Conservation (phyloP, 1,284 basidiomycete genomes). For the Ceraceosorus guamensis region DNA sequence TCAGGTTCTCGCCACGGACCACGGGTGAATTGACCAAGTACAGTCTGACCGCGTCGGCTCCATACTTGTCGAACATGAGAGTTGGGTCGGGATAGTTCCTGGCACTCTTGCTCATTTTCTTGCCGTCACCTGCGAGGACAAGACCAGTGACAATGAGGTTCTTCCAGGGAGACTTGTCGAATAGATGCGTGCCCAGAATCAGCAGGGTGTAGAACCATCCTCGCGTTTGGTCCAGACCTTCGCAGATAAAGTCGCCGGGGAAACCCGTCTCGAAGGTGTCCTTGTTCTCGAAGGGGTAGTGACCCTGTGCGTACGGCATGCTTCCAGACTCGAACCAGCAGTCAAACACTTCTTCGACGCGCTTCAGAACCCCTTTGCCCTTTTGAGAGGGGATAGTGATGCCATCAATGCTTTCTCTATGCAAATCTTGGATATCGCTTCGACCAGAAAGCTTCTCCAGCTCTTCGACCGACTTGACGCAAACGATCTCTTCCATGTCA, state of each 20-base stretch:
- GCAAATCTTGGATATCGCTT: slow-evolving; percentile 80
- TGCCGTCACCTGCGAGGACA: slow-evolving; percentile 93
- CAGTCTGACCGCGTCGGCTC: slow-evolving; percentile 93
- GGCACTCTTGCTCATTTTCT: slow-evolving; percentile 99
- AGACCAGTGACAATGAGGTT: slow-evolving; percentile 95
- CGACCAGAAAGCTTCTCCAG: slow-evolving; percentile 80
- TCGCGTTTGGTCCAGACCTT: slow-evolving; percentile 66
- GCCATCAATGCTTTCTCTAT: slow-evolving; percentile 88
- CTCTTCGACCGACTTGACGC: slow-evolving; percentile 79
- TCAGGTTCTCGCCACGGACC: slow-evolving; percentile 92
- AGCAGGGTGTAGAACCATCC: slow-evolving; percentile 99
- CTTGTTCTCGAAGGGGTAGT: slow-evolving; percentile 97
- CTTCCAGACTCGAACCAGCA: slow-evolving; percentile 99
- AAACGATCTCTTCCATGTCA: slow-evolving; percentile 86
- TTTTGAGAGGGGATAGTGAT: slow-evolving; percentile 88
- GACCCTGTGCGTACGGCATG: slow-evolving; percentile 96
- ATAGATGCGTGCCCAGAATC: slow-evolving; percentile 88
- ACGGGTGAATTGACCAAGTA: slow-evolving; percentile 99
- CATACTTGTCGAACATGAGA: slow-evolving; percentile 80
- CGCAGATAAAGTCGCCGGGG: slow-evolving; percentile 96
- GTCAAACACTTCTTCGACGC: slow-evolving; percentile 96
- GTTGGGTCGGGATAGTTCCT: slow-evolving; percentile 98
- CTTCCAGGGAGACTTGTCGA: slow-evolving; percentile 91
- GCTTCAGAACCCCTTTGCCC: slow-evolving; percentile 78
- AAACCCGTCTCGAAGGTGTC: slow-evolving; percentile 71